Evolutionary conservation across 2,329 filamentous ascomycete genomes (phyloP).

Genomic region (Tolypocladium capitatum): DNA sequence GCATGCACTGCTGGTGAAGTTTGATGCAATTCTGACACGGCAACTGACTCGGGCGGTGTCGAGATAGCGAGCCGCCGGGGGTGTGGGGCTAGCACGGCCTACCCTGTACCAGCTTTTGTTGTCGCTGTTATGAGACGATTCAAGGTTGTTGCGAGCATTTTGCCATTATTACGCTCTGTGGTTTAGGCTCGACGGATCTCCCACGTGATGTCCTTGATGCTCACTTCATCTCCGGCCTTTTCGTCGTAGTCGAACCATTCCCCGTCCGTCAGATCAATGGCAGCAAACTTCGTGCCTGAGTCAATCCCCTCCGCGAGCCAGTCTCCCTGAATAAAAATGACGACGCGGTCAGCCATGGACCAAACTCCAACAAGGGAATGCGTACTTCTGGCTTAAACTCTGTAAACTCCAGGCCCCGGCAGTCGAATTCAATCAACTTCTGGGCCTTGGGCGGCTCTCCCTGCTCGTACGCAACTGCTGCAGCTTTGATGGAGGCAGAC

Average conservation of each 20-base stretch:
- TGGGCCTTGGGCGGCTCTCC: constrained; percentile 59
- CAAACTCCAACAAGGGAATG: too few species aligned
- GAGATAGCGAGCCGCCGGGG: neutral
- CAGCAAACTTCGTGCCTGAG: constrained; percentile 67
- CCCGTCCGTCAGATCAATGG: constrained; percentile 71
- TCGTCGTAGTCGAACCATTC: constrained; percentile 99
- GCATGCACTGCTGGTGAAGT: neutral
- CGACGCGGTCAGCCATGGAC: neutral
- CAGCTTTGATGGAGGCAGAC: constrained; percentile 68
- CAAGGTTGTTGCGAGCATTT: neutral
- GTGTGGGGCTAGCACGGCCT: neutral
- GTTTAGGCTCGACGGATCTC: constrained; percentile 59
- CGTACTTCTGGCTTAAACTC: constrained; percentile 80
- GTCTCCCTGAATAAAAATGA: constrained; percentile 50
- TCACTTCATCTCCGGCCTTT: constrained; percentile 82
- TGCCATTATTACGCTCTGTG: neutral
- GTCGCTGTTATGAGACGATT: neutral
- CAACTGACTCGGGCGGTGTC: neutral
- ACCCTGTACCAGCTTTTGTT: neutral
- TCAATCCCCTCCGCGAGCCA: constrained; percentile 78
- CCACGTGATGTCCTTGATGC: constrained; percentile 82
- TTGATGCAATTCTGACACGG: neutral
- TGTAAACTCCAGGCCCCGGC: constrained; percentile 80
- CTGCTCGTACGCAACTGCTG: constrained; percentile 59
- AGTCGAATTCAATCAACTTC: constrained; percentile 84